A percentile compares a stretch with the other conserved stretches of the same genome.
Evolutionary conservation across 192 early-diverging fungal genomes (phyloP).

Genomic region (Linnemannia schmuckeri): DNA sequence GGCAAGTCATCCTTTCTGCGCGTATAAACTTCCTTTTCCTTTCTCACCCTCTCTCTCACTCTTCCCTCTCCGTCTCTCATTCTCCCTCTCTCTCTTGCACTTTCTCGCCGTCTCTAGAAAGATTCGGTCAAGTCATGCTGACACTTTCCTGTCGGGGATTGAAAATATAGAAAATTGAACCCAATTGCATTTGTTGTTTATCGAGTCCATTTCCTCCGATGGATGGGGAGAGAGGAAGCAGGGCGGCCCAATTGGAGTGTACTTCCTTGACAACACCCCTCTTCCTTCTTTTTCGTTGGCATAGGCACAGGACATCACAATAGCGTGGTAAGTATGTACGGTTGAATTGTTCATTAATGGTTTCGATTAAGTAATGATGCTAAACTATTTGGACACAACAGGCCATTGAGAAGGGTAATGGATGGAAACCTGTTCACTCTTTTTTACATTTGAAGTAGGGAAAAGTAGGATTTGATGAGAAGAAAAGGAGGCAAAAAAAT

Average conservation of each 20-base stretch:
- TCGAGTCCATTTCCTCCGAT: background rate
- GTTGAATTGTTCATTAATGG: background rate
- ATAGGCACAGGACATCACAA: background rate
- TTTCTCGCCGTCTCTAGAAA: background rate
- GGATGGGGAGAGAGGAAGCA: too few species aligned
- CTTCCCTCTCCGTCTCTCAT: background rate
- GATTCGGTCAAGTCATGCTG: background rate
- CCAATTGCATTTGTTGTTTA: background rate
- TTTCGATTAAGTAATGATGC: background rate
- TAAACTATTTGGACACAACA: slow-evolving; percentile 7
- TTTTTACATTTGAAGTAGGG: background rate
- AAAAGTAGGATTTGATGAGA: background rate
- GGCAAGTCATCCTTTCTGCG: too few species aligned
- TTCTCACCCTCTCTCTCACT: background rate
- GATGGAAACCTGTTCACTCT: background rate
- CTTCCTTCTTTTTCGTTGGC: too few species aligned
- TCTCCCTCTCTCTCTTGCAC: background rate
- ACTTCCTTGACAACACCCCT: too few species aligned
- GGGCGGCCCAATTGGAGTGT: too few species aligned
- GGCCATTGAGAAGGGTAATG: background rate
- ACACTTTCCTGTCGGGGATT: background rate
- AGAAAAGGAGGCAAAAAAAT: background rate
- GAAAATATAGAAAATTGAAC: background rate
- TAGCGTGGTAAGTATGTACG: background rate
- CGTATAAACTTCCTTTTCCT: background rate